Evolutionary conservation across 2,329 filamentous ascomycete genomes (phyloP).

Genomic region (Arthroderma sp.): DNA sequence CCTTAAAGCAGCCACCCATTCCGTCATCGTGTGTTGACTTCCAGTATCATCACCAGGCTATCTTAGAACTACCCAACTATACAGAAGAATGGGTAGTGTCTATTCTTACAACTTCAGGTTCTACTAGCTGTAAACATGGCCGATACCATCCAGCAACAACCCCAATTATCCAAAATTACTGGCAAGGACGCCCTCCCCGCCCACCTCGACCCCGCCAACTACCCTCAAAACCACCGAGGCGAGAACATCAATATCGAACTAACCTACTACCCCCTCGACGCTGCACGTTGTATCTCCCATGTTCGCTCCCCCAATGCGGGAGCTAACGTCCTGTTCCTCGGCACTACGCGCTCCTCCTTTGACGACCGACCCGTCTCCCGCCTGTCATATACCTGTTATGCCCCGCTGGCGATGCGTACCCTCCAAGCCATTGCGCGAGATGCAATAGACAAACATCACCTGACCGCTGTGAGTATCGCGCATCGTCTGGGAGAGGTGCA

Average conservation of each 20-base stretch:
- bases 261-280: constrained; percentile 28
- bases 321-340: constrained; percentile 34
- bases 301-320: constrained; percentile 30
- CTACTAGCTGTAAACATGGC: too few species aligned
- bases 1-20: too few species aligned
- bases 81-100: too few species aligned
- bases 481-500: constrained; percentile 78
- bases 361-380: constrained; percentile 28
- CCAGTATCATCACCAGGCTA: too few species aligned
- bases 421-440: constrained; percentile 26
- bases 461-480: constrained; percentile 63
- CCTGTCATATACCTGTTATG: constrained; percentile 33
- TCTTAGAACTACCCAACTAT: too few species aligned
- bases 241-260: constrained; percentile 30
- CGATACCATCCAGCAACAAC: too few species aligned
- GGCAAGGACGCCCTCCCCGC: background rate
- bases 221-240: constrained; percentile 27
- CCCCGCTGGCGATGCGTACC: constrained; percentile 29
- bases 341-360: constrained; percentile 33
- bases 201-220: constrained; percentile 10
- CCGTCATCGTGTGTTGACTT: too few species aligned
- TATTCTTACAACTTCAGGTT: too few species aligned
- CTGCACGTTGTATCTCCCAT: constrained; percentile 20
- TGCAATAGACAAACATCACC: constrained; percentile 43
- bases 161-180: too few species aligned